Conservation (phyloP, 2,329 filamentous ascomycete genomes). For the Paraconiothyrium brasiliense region DNA sequence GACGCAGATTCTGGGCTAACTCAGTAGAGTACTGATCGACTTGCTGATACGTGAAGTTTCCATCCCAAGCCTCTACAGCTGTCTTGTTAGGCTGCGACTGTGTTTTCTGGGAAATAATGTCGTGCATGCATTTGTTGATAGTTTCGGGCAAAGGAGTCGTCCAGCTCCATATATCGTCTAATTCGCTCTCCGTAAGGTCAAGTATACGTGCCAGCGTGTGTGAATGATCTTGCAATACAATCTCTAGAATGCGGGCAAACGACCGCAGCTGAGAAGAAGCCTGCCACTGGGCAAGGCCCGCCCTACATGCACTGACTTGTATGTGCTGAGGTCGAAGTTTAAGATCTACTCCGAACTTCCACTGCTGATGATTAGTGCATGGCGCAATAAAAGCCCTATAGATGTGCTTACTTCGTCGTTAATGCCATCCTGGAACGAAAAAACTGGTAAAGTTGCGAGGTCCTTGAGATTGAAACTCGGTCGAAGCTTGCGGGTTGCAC, state of each 20-base stretch:
- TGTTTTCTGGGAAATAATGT: conserved; percentile 55
- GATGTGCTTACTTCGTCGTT: conserved; percentile 37
- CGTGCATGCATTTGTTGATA: conserved; percentile 58
- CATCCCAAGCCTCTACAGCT: conserved; percentile 52
- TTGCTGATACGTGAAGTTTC: conserved; percentile 46
- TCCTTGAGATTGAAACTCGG: background rate
- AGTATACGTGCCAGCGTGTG: conserved; percentile 27
- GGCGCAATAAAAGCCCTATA: background rate
- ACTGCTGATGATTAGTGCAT: conserved; percentile 29
- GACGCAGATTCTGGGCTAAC: conserved; percentile 37
- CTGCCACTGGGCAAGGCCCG: conserved; percentile 56
- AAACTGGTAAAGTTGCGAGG: background rate
- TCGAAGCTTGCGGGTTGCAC: background rate
- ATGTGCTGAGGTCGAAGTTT: conserved; percentile 38
- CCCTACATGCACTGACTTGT: conserved; percentile 54
- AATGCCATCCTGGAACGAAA: conserved; percentile 42
- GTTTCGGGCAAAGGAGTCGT: conserved; percentile 57
- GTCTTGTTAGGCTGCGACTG: conserved; percentile 44
- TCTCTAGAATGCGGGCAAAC: conserved; percentile 48
- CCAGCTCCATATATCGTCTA: conserved; percentile 60
- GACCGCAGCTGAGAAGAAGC: conserved; percentile 55
- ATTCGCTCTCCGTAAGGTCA: conserved; percentile 46
- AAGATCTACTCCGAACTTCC: conserved; percentile 40
- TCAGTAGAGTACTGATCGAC: conserved; percentile 45
- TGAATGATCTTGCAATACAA: conserved; percentile 45